A percentile compares a stretch with the other conserved stretches of the same genome.
Conservation (phyloP, 345 rosid species). For the Dipteronia dyeriana region DNA sequence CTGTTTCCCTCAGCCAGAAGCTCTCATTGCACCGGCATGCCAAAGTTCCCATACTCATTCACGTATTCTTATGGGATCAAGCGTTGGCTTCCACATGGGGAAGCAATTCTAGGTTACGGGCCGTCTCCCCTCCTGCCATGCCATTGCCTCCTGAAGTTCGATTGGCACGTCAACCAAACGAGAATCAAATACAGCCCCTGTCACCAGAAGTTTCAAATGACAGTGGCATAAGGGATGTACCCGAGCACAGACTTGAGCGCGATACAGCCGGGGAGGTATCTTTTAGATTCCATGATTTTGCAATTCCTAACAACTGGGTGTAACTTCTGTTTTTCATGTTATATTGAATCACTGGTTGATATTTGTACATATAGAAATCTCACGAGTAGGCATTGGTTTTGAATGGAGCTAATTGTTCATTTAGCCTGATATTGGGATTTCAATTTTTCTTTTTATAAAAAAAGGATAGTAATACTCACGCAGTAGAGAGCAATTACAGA, state of each 20-base stretch:
- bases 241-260: constrained; percentile 41
- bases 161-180: constrained; percentile 43
- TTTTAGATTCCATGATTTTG: constrained; percentile 79
- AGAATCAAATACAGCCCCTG: constrained; percentile 65
- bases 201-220: constrained; percentile 34
- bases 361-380: constrained; percentile 9
- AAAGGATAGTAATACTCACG: constrained; percentile 1
- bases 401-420: not conserved
- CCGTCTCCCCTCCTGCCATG: constrained; percentile 35
- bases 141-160: constrained; percentile 37
- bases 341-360: not conserved
- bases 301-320: constrained; percentile 64
- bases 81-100: constrained; percentile 25
- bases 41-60: constrained; percentile 64
- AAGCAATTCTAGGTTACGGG: constrained; percentile 31
- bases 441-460: not conserved
- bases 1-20: constrained; percentile 88
- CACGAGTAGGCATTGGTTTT: constrained; percentile 1
- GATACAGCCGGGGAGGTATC: constrained; percentile 79
- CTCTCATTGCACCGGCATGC: constrained; percentile 91
- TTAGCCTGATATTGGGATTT: not conserved
- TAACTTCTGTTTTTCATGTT: constrained; percentile 19
- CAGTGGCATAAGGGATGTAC: constrained; percentile 22
- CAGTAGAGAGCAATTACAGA: constrained; percentile 4
- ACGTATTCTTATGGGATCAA: constrained; percentile 70